Base-by-base conservation (phyloP, 768 basidiomycete genomes). In the Kwoniella dejecticola region DNA sequence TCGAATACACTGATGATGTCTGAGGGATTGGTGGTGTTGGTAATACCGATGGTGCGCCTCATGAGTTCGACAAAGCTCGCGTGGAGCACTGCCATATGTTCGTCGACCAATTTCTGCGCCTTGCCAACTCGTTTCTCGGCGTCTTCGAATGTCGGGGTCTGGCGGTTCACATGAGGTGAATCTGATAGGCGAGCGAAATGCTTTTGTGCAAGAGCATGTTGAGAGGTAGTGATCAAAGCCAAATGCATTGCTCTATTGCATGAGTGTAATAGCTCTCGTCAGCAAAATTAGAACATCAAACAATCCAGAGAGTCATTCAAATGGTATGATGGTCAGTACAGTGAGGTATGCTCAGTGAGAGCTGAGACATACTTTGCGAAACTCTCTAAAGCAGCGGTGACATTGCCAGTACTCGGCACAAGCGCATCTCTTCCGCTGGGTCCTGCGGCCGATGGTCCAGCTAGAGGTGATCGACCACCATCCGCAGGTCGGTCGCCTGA, bases 161-260 rank as follows among this genome's bases (percentile, higher is more conserved):
- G 38, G 1, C 29, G 52, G 36, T 63, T 56, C 8, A 26, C 30
- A 2, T 56, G 30, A 7, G 42, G 36, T 21, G 63, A 63, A 19
- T 47, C 33, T 0, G 21, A 2, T 21, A 67, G 31, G 26, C 57
- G 45, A 1, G 33, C 45, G 31, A 60, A 46, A 29, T 63, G 57
- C 21, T 59, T 47, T 4, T 26, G 42, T 2, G 66, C 62, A 3
- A 67, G 50, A 38, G 57, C 52, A 7, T 55, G 57, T 17, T 33
- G 42, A 13, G 66, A 67, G 2, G 57, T 63, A 6, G 46, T 54
- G 0, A 60, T 30, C 17, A 67, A 53, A 23, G 60, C 53, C 1
- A 53, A 24, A 23, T 63, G 66, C 62, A 67, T 67, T n/a, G 65
- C 46, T 29, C 65, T 67, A 33, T 4, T 31, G 17, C 4, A 2